Conservation (phyloP, 2,329 filamentous ascomycete species). For the Penicillium rolfsii region DNA sequence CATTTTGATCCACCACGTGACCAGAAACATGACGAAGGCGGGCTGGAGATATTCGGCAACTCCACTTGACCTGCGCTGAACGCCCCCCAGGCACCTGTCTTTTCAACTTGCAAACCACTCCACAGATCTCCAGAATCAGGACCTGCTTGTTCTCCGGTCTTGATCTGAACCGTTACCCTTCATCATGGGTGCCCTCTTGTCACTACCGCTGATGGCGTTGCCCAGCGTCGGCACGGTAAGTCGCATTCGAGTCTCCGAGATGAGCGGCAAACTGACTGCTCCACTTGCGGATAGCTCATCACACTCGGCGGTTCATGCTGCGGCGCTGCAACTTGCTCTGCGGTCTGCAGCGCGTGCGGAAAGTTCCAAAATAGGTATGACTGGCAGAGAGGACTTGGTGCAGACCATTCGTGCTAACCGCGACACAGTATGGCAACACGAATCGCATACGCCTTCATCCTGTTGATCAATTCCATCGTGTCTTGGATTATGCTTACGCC, state of each 20-base stretch:
- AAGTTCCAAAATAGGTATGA: constrained; percentile 91
- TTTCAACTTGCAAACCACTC: not conserved
- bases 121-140: not conserved
- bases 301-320: constrained; percentile 89
- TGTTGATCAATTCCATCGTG: constrained; percentile 93
- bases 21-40: constrained; percentile 23
- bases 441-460: constrained; percentile 92
- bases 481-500: constrained; percentile 99
- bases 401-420: constrained; percentile 29
- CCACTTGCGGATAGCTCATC: constrained; percentile 59
- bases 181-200: constrained; percentile 87
- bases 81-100: not conserved
- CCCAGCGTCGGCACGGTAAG: constrained; percentile 84
- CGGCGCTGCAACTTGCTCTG: constrained; percentile 93
- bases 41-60: constrained; percentile 16
- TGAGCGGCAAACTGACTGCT: constrained; percentile 23
- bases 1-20: not conserved
- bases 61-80: constrained; percentile 13
- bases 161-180: not conserved
- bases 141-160: not conserved
- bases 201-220: constrained; percentile 83
- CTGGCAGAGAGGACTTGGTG: not conserved
- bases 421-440: constrained; percentile 83
- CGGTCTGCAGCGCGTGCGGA: constrained; percentile 91
- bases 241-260: constrained; percentile 29